Evolutionary conservation across 2,329 filamentous ascomycete genomes (phyloP), one percentile per base, ranked within the genome.

Genomic region (Purpureocillium takamizusanense): DNA sequence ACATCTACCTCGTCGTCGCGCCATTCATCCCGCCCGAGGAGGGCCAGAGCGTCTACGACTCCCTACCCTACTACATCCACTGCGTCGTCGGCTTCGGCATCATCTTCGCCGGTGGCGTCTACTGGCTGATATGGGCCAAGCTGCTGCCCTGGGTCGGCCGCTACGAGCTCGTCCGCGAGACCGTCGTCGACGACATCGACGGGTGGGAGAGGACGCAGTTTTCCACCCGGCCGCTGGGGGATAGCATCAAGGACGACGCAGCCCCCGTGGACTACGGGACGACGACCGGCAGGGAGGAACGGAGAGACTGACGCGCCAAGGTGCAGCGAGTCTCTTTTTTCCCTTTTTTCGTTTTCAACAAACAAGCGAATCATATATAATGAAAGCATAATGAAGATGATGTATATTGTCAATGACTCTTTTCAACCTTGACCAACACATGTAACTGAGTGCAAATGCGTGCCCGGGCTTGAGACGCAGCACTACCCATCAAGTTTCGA

Each of bases 201-300:
- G 77, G 78, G 2, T 82, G 78, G 78, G 76, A 77, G 47, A 62
- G 72, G 25, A 74, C 62, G 38, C 64, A 72, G 3, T 79, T 80
- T 49, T 56, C 63, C 2, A 63, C 53, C 41, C 53, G 62, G 43
- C 69, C 72, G 5, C 39, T 52, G 25, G 44, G 41, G 4, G 25
- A 33, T 4, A 7, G 5, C 11, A 6, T 14, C 7, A 12, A 30
- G 11, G 28, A 30, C 7, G 28, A 30, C 7, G 7, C 25, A 28
- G 6, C 11, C 12, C n/a, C 28, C 10, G 21, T 10, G 21, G 21
- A 25, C 10, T 25, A 25, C 10, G 21, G 21, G 21, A 25, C 21
- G 21, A 25, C 21, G 21, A 25, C 6, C 10, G 21, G 21, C 21
- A 25, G 6, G 21, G 21, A 25, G 6, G 21, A 25, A 25, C 6